Percentiles rank a stretch among this genome's conserved stretches.
Conservation (phyloP, 2,329 filamentous ascomycete genomes). For the Colletotrichum agaves region DNA sequence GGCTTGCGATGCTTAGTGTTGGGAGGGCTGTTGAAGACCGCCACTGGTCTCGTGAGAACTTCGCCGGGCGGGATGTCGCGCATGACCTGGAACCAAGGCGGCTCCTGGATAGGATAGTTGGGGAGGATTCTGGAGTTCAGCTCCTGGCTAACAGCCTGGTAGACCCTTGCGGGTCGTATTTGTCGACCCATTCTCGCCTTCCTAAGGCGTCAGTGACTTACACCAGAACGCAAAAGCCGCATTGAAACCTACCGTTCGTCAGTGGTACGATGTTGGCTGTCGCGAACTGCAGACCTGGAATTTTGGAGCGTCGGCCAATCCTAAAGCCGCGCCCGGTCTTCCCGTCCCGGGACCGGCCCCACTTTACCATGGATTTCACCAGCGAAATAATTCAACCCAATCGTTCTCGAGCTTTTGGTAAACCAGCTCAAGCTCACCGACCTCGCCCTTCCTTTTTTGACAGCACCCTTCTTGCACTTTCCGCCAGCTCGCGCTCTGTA, state of each 20-base stretch:
- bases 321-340: conserved; percentile 32
- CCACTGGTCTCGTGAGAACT: conserved; percentile 64
- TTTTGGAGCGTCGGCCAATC: conserved; percentile 39
- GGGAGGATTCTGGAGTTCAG: conserved; percentile 54
- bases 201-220: not conserved
- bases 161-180: conserved; percentile 59
- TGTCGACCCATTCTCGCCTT: conserved; percentile 54
- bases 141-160: conserved; percentile 56
- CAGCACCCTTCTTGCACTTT: not conserved
- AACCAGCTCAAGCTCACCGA: conserved; percentile 24
- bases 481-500: conserved; percentile 16
- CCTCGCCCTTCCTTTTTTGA: not conserved
- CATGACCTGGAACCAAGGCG: conserved; percentile 64
- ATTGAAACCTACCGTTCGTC: not conserved
- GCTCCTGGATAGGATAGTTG: conserved; percentile 46
- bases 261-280: not conserved
- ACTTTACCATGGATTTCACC: conserved; percentile 24
- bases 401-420: conserved; percentile 27
- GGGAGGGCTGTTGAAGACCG: conserved; percentile 56
- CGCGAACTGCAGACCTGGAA: conserved; percentile 30
- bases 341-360: conserved; percentile 15
- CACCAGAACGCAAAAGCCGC: not conserved
- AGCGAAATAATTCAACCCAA: conserved; percentile 35
- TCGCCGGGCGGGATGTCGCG: conserved; percentile 67
- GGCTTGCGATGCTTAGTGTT: conserved; percentile 68